These are phyloP conservation scores for Tetradesmus obliquus DNA, from an alignment of 139 green algal genomes.

Conservation along the genomic window DNA sequence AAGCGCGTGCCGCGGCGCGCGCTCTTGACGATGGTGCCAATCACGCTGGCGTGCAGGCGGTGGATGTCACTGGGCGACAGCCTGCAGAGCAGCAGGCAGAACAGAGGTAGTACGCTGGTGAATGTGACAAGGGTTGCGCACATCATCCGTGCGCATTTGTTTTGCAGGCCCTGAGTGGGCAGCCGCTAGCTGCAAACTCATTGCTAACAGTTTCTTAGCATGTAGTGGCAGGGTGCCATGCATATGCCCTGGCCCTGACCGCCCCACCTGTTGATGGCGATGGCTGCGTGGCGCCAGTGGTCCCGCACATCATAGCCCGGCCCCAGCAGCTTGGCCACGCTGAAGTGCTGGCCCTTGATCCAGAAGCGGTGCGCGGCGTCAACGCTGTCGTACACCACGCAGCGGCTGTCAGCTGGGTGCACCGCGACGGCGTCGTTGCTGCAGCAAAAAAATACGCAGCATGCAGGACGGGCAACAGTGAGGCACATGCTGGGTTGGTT, in stretches of 20 bases:
- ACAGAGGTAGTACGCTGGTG: conserved; percentile 9
- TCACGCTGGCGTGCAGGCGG: conserved; percentile 47
- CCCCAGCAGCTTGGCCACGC: conserved; percentile 63
- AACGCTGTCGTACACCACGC: conserved; percentile 49
- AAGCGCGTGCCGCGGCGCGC: conserved; percentile 17
- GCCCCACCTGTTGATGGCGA: conserved; percentile 57
- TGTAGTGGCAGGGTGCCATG: too few relatives aligned
- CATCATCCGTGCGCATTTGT: too few relatives aligned
- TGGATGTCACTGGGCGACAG: conserved; percentile 46
- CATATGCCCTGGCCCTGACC: too few relatives aligned
- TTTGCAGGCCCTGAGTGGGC: too few relatives aligned
- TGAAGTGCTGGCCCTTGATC: conserved; percentile 77
- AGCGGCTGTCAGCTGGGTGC: conserved; percentile 27
- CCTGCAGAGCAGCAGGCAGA: conserved; percentile 26
- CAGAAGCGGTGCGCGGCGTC: conserved; percentile 65
- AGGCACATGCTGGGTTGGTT: too few relatives aligned
- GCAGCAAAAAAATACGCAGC: too few relatives aligned
- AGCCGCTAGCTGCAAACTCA: too few relatives aligned
- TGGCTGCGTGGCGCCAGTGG: conserved; percentile 43
- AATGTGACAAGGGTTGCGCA: too few relatives aligned
- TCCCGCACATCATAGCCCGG: background rate
- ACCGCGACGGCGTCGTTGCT: conserved; percentile 37
- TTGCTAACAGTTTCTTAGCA: too few relatives aligned
- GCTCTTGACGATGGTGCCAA: conserved; percentile 10
- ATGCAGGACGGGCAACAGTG: too few relatives aligned